These are phyloP conservation scores for Penicillium decumbens DNA, from an alignment of 2,329 filamentous ascomycete species.

Conservation along the genomic window DNA sequence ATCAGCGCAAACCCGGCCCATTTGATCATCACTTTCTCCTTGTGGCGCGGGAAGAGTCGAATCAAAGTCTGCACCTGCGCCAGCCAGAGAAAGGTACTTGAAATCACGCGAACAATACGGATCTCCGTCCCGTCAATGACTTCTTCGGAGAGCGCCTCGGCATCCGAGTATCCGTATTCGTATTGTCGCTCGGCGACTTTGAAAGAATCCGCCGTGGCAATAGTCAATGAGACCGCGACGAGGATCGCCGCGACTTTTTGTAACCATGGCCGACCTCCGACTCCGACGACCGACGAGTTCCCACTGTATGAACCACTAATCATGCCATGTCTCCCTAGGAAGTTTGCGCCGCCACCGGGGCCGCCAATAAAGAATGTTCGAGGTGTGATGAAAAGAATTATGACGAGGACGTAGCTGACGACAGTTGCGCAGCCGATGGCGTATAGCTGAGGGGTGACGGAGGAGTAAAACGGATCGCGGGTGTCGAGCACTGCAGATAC, in stretches of 20 bases:
- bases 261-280: conserved; percentile 88
- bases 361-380: conserved; percentile 86
- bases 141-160: conserved; percentile 65
- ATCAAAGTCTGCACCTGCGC: conserved; percentile 96
- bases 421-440: conserved; percentile 88
- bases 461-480: conserved; percentile 86
- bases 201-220: conserved; percentile 89
- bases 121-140: conserved; percentile 83
- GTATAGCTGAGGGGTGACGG: conserved; percentile 87
- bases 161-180: conserved; percentile 71
- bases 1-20: conserved; percentile 97
- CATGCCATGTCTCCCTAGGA: conserved; percentile 75
- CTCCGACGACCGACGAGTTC: conserved; percentile 66
- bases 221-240: conserved; percentile 77
- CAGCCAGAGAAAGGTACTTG: conserved; percentile 93
- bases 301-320: conserved; percentile 70
- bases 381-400: conserved; percentile 92
- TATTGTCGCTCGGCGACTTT: conserved; percentile 79
- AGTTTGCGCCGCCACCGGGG: conserved; percentile 59
- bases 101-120: conserved; percentile 85
- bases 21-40: conserved; percentile 97
- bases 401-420: conserved; percentile 83
- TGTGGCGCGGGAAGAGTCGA: conserved; percentile 87
- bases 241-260: conserved; percentile 67
- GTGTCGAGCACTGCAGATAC: conserved; percentile 59